Evolutionary conservation across 1,139 yeast species (phyloP), one percentile per base, ranked within the genome.

Genomic region (Hanseniaspora uvarum): DNA sequence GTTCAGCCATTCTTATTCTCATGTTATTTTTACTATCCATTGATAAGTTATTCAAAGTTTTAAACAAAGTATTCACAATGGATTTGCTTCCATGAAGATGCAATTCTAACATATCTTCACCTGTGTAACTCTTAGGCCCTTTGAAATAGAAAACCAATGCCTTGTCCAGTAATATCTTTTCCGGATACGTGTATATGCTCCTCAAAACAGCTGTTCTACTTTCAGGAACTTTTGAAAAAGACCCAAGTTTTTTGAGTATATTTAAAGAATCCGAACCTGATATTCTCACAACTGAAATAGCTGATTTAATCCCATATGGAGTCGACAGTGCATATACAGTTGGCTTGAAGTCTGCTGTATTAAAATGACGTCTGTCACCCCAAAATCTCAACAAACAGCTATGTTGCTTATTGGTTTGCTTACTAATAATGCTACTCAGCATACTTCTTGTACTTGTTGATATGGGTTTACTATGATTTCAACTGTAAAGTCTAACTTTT

Each of bases 21-120:
- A 67, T 60, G 0, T 71, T 72, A 4, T 51, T 39, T 12, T 58
- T 54, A 0, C 69, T 60, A 8, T 61, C 62, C 2, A 55, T 58
- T 60, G 82, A 85, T 11, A 81, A 62, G 1, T 60, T 57, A 54
- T 70, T 72, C n/a, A 92, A 80, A 0, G 94, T 80, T 16, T 71
- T 70, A 45, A 89, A 62, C 0, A 89, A 85, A 0, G 88, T 76
- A 53, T 75, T 73, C 1, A 86, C 77, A 1, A 92, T 87, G 0
- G 97, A 96, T 12, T 77, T 79, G 7, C 98, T 96, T 3, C 99
- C 99, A 66, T 92, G 99, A 1, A 86, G 68, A 64, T 92, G 97
- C 19, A 92, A 66, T 62, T 92, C 99, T 14, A 89, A 70, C 33
- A 84, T 62, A 61, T 92, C 96, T 67, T 92, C 97, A 0, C 98